Base-by-base conservation (phyloP, 495 filamentous ascomycete species). In the Rostrohypoxylon terebratum region DNA sequence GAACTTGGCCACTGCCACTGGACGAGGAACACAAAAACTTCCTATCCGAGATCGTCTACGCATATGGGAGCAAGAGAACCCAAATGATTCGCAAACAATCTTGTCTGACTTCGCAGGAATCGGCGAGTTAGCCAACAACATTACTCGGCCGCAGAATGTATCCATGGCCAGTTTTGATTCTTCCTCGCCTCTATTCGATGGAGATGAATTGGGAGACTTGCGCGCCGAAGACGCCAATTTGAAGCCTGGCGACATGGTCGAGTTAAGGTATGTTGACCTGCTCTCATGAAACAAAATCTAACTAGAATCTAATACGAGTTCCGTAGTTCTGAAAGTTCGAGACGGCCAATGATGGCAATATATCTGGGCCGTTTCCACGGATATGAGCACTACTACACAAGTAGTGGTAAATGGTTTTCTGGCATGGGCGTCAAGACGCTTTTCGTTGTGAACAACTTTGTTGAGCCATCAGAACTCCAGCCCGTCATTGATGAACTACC, bases 241-340 rank as follows among this genome's bases (percentile, higher is more conserved):
- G 13, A 80, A 88, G 31, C 85, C 88, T 7, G 94, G 94, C 11
- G 94, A 96, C 76, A 77, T 96, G 63, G 87, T 94, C 2, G 92
- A 91, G 66, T 69, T 94, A 7, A 69, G 69, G 87, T 90, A 82
- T 59, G 82, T 73, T n/a, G 4, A 18, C 38, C 20, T 11, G 28
- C 50, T 42, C n/a, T n/a, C n/a, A n/a, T n/a, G n/a, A n/a, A n/a
- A n/a, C n/a, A n/a, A n/a, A n/a, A n/a, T n/a, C n/a, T n/a, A 28
- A 9, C 0, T 9, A n/a, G 16, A 21, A 53, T 13, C 53, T 69
- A 63, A 77, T 42, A 14, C 18, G n/a, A 28, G 51, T 63, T 42
- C 47, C 67, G 10, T 33, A 71, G 62, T 28, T 78, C 79, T 1
- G 64, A 77, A 3, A 80, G 81, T n/a, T 82, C 80, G 23, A 72